phyloP scores from a whole-genome alignment of 2,329 filamentous ascomycete genomes.

The Fusarium keratoplasticum region DNA sequence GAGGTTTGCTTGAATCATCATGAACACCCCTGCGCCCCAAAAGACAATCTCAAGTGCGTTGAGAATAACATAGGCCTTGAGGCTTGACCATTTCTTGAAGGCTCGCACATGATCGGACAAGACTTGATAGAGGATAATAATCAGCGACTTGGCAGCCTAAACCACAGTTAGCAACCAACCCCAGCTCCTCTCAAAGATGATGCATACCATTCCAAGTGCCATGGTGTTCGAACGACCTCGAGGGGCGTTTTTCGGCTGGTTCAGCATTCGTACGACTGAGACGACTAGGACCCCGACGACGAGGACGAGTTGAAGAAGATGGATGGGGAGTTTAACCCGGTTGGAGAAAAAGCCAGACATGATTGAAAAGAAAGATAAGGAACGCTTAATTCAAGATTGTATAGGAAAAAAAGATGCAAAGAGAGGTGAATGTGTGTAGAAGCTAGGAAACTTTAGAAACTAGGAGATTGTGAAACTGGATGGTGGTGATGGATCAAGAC shows the following conservation, averaged over 20 bases:
- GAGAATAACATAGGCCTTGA: slow-evolving; percentile 55
- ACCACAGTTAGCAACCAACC: neutral
- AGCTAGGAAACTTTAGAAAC: neutral
- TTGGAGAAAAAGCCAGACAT: neutral
- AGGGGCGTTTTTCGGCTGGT: neutral
- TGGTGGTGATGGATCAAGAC: neutral
- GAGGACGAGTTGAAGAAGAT: neutral
- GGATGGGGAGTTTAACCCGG: neutral
- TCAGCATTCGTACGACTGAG: neutral
- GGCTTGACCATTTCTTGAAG: slow-evolving; percentile 48
- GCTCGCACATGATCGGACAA: neutral
- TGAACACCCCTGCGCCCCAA: slow-evolving; percentile 43
- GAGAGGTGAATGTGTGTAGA: neutral
- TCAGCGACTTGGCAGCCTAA: neutral
- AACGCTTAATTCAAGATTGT: neutral
- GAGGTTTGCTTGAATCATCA: slow-evolving; percentile 4
- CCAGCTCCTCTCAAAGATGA: accelerated
- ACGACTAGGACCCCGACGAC: neutral
- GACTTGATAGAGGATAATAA: neutral
- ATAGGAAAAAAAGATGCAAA: neutral
- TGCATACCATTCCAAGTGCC: neutral
- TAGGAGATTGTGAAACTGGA: neutral
- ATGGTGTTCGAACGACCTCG: neutral
- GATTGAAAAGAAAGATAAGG: neutral
- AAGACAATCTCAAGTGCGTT: slow-evolving; percentile 55